phyloP scores from a whole-genome alignment of 495 filamentous ascomycete genomes.

The Penicillium subrubescens region DNA sequence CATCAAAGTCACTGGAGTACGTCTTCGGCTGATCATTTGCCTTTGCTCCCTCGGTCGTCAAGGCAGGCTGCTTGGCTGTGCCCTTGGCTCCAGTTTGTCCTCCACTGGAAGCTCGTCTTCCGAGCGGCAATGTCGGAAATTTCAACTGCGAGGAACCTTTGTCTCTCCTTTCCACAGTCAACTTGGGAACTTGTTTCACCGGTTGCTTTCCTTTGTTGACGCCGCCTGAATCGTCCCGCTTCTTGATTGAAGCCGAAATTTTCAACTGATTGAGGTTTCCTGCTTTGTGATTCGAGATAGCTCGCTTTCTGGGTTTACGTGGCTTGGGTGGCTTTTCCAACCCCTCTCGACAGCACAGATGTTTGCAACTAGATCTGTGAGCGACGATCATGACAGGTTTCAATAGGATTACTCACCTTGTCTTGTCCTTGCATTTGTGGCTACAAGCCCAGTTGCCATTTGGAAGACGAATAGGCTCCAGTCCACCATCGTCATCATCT shows the following conservation, averaged over 20 bases:
- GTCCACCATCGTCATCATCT: constrained; percentile 26
- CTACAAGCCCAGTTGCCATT: constrained; percentile 92
- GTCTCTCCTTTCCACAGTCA: not conserved
- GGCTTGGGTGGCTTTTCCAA: constrained; percentile 78
- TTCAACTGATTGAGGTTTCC: constrained; percentile 35
- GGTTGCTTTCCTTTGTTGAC: not conserved
- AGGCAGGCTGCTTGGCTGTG: not conserved
- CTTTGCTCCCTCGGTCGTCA: not conserved
- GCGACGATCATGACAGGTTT: constrained; percentile 26
- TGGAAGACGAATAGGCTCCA: constrained; percentile 57
- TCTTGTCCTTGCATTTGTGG: constrained; percentile 77
- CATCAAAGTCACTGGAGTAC: constrained; percentile 38
- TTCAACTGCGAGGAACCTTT: not conserved
- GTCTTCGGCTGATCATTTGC: constrained; percentile 1
- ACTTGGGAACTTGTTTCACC: not conserved
- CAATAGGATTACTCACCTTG: constrained; percentile 44
- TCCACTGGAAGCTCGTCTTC: not conserved
- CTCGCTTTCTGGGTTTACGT: constrained; percentile 57
- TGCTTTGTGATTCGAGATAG: constrained; percentile 18
- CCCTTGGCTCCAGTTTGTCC: not conserved
- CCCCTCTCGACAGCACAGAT: constrained; percentile 88
- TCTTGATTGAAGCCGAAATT: constrained; percentile 29
- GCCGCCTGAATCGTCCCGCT: constrained; percentile 13
- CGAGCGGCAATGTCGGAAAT: not conserved
- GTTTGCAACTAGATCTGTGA: constrained; percentile 63